phyloP scores from a whole-genome alignment of 371 early-diverging fungal species.

The Dichotomocladium elegans region DNA sequence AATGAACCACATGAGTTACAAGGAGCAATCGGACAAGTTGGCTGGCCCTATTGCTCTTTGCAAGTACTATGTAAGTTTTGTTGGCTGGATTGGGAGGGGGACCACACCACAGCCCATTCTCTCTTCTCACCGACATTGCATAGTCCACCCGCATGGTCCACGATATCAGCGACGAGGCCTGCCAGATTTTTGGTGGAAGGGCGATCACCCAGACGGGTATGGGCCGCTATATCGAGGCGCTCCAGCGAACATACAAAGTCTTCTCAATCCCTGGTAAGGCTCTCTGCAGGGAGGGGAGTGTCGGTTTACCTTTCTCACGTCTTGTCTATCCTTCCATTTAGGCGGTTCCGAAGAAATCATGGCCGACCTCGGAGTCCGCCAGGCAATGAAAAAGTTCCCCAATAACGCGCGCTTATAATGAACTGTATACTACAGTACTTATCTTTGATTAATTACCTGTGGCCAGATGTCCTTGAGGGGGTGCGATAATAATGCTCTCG shows the following conservation, averaged over 20 bases:
- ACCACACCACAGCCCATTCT: too few species aligned
- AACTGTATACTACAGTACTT: not conserved
- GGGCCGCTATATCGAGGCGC: slow-evolving; percentile 41
- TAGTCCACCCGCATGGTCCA: slow-evolving; percentile 43
- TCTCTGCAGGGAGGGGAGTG: too few species aligned
- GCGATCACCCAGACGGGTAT: slow-evolving; percentile 53
- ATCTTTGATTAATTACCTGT: too few species aligned
- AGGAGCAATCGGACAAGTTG: slow-evolving; percentile 41
- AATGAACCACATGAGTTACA: slow-evolving; percentile 49
- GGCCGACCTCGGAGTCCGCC: slow-evolving; percentile 48
- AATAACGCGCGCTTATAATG: slow-evolving; percentile 17
- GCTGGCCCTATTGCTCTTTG: slow-evolving; percentile 56
- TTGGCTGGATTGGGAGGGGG: too few species aligned
- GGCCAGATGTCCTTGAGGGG: too few species aligned
- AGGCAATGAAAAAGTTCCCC: slow-evolving; percentile 41
- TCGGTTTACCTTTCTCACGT: too few species aligned
- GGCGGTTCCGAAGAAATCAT: slow-evolving; percentile 79
- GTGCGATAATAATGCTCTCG: too few species aligned
- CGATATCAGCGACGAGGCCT: slow-evolving; percentile 43
- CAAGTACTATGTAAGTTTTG: slow-evolving; percentile 35
- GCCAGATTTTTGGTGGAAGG: slow-evolving; percentile 59
- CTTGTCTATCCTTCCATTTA: too few species aligned
- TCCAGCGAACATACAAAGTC: slow-evolving; percentile 45
- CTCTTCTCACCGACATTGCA: too few species aligned
- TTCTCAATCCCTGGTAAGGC: slow-evolving; percentile 74